Evolutionary conservation across 345 rosid species (phyloP).

Genomic region (Bretschneidera sinensis): DNA sequence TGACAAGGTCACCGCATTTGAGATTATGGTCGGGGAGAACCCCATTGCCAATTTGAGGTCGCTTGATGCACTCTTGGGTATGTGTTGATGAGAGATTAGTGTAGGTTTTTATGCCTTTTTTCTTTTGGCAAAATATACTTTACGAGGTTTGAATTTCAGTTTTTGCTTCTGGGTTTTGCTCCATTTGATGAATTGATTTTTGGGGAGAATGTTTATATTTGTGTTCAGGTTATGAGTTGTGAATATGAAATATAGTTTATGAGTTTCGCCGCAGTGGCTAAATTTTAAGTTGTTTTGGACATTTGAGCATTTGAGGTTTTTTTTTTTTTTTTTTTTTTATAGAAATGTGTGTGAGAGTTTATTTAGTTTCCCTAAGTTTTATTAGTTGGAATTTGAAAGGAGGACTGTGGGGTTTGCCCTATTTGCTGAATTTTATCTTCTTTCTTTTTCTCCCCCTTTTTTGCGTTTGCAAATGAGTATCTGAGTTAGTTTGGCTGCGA

Average conservation of each 20-base stretch:
- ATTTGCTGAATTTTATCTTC: too few species aligned
- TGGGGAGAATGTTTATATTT: background rate
- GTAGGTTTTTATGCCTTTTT: background rate
- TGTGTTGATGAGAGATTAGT: conserved; percentile 3
- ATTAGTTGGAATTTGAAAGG: too few species aligned
- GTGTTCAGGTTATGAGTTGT: too few species aligned
- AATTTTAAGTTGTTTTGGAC: background rate
- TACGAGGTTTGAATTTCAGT: background rate
- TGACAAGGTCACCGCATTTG: conserved; percentile 89
- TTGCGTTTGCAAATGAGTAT: background rate
- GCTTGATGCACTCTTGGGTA: conserved; percentile 88
- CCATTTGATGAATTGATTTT: background rate
- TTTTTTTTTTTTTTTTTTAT: too few species aligned
- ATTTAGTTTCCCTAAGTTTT: too few species aligned
- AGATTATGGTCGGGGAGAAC: conserved; percentile 82
- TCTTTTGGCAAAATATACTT: background rate
- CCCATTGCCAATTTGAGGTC: conserved; percentile 87
- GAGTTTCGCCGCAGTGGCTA: too few species aligned
- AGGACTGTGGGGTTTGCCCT: too few species aligned
- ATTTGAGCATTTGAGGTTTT: background rate
- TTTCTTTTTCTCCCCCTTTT: too few species aligned
- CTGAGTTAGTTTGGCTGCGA: background rate
- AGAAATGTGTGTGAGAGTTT: too few species aligned
- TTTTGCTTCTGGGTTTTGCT: background rate
- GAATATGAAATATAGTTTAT: too few species aligned